Evolutionary conservation across 305 asterid species (phyloP), one percentile per base, ranked within the genome.

Genomic region (Solanum chacoense): DNA sequence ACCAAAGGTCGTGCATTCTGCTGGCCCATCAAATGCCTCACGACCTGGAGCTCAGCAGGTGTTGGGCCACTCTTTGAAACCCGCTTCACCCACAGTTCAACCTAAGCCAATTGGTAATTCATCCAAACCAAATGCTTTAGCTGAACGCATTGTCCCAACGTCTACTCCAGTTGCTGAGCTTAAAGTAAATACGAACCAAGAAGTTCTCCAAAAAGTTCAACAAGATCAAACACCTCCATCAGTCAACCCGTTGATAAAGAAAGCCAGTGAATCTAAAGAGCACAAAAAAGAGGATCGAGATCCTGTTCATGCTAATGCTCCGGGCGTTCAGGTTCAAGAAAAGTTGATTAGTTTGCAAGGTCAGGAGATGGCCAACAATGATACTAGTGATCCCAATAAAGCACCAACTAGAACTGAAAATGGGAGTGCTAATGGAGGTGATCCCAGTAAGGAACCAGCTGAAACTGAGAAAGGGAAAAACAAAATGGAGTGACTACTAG

Each of bases 11-110:
- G 16, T 67, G 31, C 87, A 76, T 85, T 89, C 94, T 6, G 71
- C 93, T 45, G 73, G 89, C n/a, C 91, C 92, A 89, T 91, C 92
- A 63, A 92, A 84, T 79, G 86, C 90, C 88, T 75, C 94, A 38
- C 90, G 88, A 80, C 88, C 91, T 31, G 88, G 92, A 89, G 84
- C 93, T 89, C 93, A 32, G 88, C 91, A 89, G 88, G 91, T 89
- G 37, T 91, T 88, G 81, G 86, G 81, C 85, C 91, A 88, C 88
- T 14, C 91, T 84, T 42, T 87, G 50, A 94, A 93, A 88, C 88
- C 93, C 81, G 90, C 89, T 31, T 67, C 89, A 84, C 55, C 95
- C 11, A 67, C 90, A 85, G 90, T 73, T 88, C 94, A 76, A 88
- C 84, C 87, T 85, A 91, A 79, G 72, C 90, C 88, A 28, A 90